A percentile compares a stretch with the other conserved stretches of the same genome.
These are phyloP conservation scores for Tilletia walkeri DNA, from an alignment of 1,284 basidiomycete genomes.

Conservation along the genomic window DNA sequence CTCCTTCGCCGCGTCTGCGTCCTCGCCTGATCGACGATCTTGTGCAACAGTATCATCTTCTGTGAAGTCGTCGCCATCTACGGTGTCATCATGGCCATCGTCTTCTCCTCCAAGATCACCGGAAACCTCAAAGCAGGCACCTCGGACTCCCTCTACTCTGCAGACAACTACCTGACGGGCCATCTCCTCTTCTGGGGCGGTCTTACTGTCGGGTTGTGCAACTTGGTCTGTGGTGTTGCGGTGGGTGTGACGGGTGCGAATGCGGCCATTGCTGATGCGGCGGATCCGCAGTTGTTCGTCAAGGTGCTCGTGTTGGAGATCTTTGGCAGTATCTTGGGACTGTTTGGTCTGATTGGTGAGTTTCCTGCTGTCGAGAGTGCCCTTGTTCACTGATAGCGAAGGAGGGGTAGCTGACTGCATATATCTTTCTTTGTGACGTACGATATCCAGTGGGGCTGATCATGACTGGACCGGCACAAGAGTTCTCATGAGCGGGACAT, in stretches of 20 bases:
- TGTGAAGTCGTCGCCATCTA: constrained; percentile 98
- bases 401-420: background rate
- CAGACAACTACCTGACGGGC: constrained; percentile 51
- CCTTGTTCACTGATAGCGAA: background rate
- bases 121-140: constrained; percentile 40
- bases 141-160: constrained; percentile 37
- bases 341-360: constrained; percentile 50
- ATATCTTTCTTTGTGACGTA: background rate
- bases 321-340: constrained; percentile 51
- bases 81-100: constrained; percentile 68
- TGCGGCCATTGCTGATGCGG: constrained; percentile 53
- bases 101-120: constrained; percentile 52
- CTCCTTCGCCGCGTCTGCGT: background rate
- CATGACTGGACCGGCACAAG: constrained; percentile 21
- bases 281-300: constrained; percentile 54
- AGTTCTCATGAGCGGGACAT: constrained; percentile 13
- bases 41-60: constrained; percentile 73
- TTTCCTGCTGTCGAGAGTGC: background rate
- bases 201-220: constrained; percentile 53
- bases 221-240: constrained; percentile 51
- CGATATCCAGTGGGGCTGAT: constrained; percentile 22
- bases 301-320: constrained; percentile 45
- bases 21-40: background rate
- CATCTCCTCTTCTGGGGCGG: constrained; percentile 54
- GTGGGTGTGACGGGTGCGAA: constrained; percentile 54